Evolutionary conservation across 257 asterid species (phyloP).

Genomic region (Solanum etuberosum): DNA sequence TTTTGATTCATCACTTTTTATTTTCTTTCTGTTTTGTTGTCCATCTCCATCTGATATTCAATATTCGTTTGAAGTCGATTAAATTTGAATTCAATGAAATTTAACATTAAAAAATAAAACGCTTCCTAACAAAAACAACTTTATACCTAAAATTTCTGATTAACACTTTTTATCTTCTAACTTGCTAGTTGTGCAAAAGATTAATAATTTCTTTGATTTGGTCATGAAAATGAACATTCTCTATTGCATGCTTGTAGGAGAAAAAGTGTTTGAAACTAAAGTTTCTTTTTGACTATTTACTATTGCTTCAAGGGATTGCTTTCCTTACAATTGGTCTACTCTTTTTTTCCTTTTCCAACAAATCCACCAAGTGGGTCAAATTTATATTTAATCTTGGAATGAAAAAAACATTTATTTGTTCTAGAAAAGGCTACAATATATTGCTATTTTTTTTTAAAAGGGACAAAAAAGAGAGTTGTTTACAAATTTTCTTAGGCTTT

Average conservation of each 20-base stretch:
- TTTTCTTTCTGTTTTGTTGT: background rate
- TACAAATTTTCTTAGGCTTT: background rate
- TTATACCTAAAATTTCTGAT: background rate
- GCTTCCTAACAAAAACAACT: fast-evolving
- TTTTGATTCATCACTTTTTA: background rate
- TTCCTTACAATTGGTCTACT: constrained; percentile 12
- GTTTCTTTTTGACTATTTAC: constrained; percentile 1
- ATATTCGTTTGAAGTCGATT: background rate
- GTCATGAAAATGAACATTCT: background rate
- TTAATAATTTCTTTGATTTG: background rate
- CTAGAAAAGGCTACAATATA: background rate
- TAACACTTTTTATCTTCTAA: background rate
- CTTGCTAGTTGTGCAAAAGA: background rate
- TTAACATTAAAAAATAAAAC: background rate
- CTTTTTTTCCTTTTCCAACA: background rate
- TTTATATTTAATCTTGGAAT: background rate
- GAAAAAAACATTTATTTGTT: background rate
- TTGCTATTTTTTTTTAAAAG: fast-evolving
- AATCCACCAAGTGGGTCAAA: constrained; percentile 1
- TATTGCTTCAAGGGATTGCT: constrained; percentile 48
- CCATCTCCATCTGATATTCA: background rate
- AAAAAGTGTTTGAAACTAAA: background rate
- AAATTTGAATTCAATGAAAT: fast-evolving
- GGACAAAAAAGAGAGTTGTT: background rate
- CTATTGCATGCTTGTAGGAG: background rate